Evolutionary conservation across 2,329 filamentous ascomycete genomes (phyloP).

Genomic region (Aspergillus neoniger): DNA sequence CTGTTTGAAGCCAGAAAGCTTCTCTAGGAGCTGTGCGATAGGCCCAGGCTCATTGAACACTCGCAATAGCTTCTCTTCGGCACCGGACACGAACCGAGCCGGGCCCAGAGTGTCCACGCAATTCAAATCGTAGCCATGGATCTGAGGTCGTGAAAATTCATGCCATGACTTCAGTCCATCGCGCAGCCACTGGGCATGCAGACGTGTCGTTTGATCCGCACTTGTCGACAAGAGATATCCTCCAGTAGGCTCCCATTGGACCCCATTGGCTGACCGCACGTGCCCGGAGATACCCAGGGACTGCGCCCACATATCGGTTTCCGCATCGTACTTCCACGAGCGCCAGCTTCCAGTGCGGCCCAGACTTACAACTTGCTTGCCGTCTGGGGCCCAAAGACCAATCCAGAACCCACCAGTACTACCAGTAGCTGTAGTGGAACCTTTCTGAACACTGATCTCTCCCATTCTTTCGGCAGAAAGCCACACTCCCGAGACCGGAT

Average conservation of each 20-base stretch:
- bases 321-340: conserved; percentile 69
- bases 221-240: conserved; percentile 86
- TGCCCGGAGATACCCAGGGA: conserved; percentile 80
- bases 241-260: conserved; percentile 81
- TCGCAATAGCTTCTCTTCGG: conserved; percentile 95
- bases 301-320: conserved; percentile 72
- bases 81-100: conserved; percentile 84
- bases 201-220: conserved; percentile 86
- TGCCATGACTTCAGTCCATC: conserved; percentile 70
- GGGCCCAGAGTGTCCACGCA: conserved; percentile 77
- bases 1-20: conserved; percentile 63
- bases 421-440: conserved; percentile 92
- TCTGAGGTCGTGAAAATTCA: conserved; percentile 92
- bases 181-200: conserved; percentile 77
- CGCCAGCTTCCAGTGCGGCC: conserved; percentile 94
- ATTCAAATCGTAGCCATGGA: conserved; percentile 97
- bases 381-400: conserved; percentile 83
- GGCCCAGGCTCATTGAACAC: conserved; percentile 89
- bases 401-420: conserved; percentile 97
- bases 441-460: conserved; percentile 92
- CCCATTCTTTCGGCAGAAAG: conserved; percentile 81
- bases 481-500: conserved; percentile 85
- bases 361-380: conserved; percentile 73
- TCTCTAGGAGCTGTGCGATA: conserved; percentile 72
- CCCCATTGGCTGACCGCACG: conserved; percentile 74